phyloP scores from a whole-genome alignment of 495 filamentous ascomycete species.

The Annulohypoxylon moriforme region DNA sequence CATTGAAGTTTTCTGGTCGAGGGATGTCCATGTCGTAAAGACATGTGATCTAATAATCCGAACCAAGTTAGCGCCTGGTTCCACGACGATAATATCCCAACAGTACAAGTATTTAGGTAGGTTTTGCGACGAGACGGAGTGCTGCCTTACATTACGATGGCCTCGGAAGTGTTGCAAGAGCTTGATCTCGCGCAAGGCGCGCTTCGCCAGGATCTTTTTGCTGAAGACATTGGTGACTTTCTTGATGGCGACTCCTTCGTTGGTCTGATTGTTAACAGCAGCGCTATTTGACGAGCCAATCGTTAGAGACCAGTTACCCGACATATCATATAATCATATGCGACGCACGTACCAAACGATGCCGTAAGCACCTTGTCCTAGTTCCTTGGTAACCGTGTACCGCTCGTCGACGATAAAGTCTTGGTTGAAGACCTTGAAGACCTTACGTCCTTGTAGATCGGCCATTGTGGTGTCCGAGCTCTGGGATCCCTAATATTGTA shows the following conservation, averaged over 20 bases:
- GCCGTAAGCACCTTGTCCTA: constrained; percentile 97
- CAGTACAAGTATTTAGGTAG: background rate
- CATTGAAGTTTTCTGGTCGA: constrained; percentile 97
- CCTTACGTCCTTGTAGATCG: constrained; percentile 86
- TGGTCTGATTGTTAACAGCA: constrained; percentile 88
- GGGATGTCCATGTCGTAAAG: constrained; percentile 99
- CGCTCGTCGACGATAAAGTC: constrained; percentile 98
- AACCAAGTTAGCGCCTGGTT: constrained; percentile 9
- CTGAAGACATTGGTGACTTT: constrained; percentile 99
- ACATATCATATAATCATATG: background rate
- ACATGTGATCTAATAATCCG: constrained; percentile 82
- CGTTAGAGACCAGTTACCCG: constrained; percentile 27
- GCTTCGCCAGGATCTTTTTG: constrained; percentile 99
- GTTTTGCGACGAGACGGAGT: background rate
- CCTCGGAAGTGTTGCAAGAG: constrained; percentile 97
- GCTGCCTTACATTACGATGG: constrained; percentile 66
- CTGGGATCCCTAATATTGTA: constrained; percentile 2
- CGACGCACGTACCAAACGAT: constrained; percentile 86
- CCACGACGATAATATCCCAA: background rate
- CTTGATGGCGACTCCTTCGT: constrained; percentile 98
- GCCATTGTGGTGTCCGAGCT: constrained; percentile 63
- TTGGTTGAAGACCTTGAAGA: constrained; percentile 99
- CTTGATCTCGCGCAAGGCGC: constrained; percentile 97
- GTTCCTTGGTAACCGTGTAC: constrained; percentile 98
- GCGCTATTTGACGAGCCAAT: constrained; percentile 67